Percentiles rank a stretch among this genome's conserved stretches.
Evolutionary conservation across 2,329 filamentous ascomycete genomes (phyloP).

Genomic region (Beauveria pseudobassiana): DNA sequence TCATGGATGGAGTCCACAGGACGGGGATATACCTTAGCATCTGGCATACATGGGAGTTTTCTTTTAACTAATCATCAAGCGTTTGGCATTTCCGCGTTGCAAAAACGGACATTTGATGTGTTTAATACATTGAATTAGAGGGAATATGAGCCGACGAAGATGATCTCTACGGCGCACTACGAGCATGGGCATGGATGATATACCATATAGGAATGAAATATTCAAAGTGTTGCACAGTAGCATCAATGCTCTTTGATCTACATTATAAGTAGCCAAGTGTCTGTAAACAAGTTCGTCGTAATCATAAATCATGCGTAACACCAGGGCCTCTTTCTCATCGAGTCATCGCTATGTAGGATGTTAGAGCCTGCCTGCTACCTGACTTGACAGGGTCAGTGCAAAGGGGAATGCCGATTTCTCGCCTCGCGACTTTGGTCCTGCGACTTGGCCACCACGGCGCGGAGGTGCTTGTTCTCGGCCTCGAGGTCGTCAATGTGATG

Average conservation of each 20-base stretch:
- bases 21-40: conserved; percentile 7
- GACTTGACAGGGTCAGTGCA: neutral
- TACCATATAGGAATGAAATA: conserved; percentile 6
- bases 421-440: neutral
- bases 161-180: conserved; percentile 3
- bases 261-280: neutral
- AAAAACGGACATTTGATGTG: neutral
- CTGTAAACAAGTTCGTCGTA: neutral
- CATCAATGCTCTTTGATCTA: neutral
- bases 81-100: neutral
- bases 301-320: neutral
- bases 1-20: neutral
- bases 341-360: neutral
- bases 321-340: neutral
- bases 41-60: conserved; percentile 10
- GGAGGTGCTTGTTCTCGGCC: conserved; percentile 32
- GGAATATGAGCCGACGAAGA: neutral
- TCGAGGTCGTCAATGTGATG: conserved; percentile 44
- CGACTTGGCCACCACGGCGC: neutral
- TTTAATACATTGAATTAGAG: neutral
- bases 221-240: neutral
- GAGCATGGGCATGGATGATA: neutral
- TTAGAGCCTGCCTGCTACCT: neutral
- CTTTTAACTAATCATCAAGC: neutral
- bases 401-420: neutral